phyloP scores from a whole-genome alignment of 2,329 filamentous ascomycete species.

The Penicillium sp. region DNA sequence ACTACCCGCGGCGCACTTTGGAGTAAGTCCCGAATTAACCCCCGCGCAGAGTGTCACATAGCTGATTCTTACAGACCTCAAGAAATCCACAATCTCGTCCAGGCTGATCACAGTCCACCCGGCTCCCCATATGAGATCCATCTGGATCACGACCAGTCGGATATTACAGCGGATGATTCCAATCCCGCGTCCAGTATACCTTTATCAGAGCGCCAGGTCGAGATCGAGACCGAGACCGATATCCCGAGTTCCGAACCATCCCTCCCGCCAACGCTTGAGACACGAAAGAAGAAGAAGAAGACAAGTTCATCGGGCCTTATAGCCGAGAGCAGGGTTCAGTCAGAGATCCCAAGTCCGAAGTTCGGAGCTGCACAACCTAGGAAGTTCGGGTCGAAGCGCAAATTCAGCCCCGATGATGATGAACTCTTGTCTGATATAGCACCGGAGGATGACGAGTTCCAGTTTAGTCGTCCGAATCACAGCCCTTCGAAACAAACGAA shows the following conservation, averaged over 20 bases:
- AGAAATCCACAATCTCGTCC: conserved; percentile 32
- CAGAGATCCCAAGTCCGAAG: conserved; percentile 1
- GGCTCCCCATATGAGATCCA: conserved; percentile 25
- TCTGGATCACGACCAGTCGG: conserved; percentile 8
- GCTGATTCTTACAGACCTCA: conserved; percentile 25
- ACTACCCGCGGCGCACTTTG: conserved; percentile 53
- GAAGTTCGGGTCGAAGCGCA: conserved; percentile 53
- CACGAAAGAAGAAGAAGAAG: conserved; percentile 28
- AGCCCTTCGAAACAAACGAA: conserved; percentile 15
- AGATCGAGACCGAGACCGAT: conserved; percentile 16
- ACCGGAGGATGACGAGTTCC: conserved; percentile 31
- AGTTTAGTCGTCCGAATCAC: conserved; percentile 30
- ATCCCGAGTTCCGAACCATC: conserved; percentile 13
- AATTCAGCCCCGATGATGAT: conserved; percentile 53
- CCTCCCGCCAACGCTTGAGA: conserved; percentile 32
- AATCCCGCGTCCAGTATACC: conserved; percentile 7
- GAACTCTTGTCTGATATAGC: conserved; percentile 19
- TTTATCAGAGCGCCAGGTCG: background rate
- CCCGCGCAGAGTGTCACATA: background rate
- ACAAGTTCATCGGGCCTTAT: background rate
- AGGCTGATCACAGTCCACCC: conserved; percentile 21
- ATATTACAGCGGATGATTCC: conserved; percentile 32
- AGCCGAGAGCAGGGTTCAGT: background rate
- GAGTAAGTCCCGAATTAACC: conserved; percentile 34
- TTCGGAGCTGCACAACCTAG: conserved; percentile 21